Conservation (phyloP, 768 basidiomycete genomes). For the Boletales sp. region DNA sequence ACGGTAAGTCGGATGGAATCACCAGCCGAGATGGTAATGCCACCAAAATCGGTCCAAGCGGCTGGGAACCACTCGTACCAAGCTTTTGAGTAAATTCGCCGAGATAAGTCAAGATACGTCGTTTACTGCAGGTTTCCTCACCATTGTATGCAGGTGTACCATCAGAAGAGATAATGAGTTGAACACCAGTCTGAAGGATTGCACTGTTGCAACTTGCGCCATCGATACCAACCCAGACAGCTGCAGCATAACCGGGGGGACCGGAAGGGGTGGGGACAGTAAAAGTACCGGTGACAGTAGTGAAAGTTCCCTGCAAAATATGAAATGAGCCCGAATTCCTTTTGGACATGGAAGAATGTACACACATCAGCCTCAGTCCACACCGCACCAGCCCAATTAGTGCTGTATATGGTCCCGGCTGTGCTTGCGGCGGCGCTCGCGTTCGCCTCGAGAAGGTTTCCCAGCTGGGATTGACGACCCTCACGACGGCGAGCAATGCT, state of each 20-base stretch:
- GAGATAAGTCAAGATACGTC: background rate
- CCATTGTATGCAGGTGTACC: background rate
- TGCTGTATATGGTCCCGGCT: background rate
- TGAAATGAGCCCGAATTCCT: background rate
- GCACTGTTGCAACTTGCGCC: background rate
- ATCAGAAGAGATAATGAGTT: background rate
- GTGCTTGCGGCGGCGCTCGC: background rate
- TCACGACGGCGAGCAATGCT: background rate
- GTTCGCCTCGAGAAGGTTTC: background rate
- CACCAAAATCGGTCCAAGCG: background rate
- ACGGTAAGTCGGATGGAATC: background rate
- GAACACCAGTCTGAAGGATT: slow-evolving; percentile 3
- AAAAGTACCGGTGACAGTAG: slow-evolving; percentile 2
- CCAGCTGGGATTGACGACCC: background rate
- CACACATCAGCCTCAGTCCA: background rate
- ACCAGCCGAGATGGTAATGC: background rate
- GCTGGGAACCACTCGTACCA: slow-evolving; percentile 2
- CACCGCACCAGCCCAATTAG: slow-evolving; percentile 3
- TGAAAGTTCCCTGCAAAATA: slow-evolving; percentile 1
- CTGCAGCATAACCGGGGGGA: background rate
- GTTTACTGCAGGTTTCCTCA: background rate
- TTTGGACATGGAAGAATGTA: background rate
- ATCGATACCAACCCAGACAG: slow-evolving; percentile 9
- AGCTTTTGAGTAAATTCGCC: background rate
- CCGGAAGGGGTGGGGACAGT: slow-evolving; percentile 1